Evolutionary conservation across 1,284 basidiomycete genomes (phyloP), one percentile per base, ranked within the genome.

Genomic region (Mycena sp.): DNA sequence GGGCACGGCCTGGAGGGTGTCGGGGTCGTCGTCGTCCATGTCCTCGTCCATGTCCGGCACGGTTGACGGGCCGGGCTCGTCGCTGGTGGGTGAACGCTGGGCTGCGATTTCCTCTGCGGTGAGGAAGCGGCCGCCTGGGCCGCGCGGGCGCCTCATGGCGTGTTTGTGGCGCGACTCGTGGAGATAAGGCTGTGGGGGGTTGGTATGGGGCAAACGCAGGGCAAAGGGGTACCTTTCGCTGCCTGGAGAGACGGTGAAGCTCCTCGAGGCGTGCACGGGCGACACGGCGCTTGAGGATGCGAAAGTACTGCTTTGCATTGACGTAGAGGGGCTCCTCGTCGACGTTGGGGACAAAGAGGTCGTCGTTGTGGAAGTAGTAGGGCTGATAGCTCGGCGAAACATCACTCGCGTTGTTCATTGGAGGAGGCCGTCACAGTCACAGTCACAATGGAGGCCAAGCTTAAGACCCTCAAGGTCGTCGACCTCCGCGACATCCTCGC

Each of bases 141-240:
- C 97, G 66, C 98, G 86, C 16, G 97, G 97, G 35, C 97, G 88
- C 44, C 96, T 90, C 90, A 99, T 98, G 16, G 97, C 97, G 78
- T 99, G 98, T 70, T 96, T 95, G 82, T 99, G 97, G 46, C 97
- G 89, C 25, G 95, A 97, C 76, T 99, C 96, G 72, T 99, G 96
- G 26, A 98, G 88, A 80, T 98, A 99, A 1, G 96, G 96, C 95
- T 98, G 41, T 2, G 10, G 7, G 5, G 57, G 64, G 32, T 29
- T 50, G 45, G 61, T 19, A 23, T 78, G 67, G 49, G 67, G 21
- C 17, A n/a, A 45, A 40, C 11, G 35, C 23, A 23, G 17, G 44
- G 44, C 41, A 30, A 43, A 58, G 52, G 30, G 45, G 65, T 61
- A 94, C 96, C 87, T 98, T 98, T 73, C 96, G 85, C 76, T 96